Evolutionary conservation across 768 basidiomycete genomes (phyloP).

Genomic region (Leccinum disarticulatum): DNA sequence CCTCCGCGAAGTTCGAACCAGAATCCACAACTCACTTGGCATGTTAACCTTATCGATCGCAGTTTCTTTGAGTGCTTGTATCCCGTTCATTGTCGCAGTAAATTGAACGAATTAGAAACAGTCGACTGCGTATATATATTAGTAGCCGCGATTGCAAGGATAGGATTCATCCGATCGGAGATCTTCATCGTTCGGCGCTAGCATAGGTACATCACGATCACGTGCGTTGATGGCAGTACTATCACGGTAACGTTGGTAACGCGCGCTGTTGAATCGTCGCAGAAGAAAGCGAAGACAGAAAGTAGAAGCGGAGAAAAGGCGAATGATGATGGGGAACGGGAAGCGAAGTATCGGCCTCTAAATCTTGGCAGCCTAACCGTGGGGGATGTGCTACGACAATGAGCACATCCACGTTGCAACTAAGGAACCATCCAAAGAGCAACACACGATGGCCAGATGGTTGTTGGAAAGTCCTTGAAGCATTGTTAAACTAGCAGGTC

Average conservation of each 20-base stretch:
- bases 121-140: background rate
- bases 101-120: background rate
- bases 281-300: background rate
- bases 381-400: too few species aligned
- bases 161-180: background rate
- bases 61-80: slow-evolving; percentile 32
- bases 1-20: background rate
- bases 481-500: background rate
- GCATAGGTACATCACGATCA: background rate
- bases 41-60: slow-evolving; percentile 33
- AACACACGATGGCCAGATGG: background rate
- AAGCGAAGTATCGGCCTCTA: background rate
- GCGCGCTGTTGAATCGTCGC: background rate
- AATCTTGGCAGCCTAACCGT: background rate
- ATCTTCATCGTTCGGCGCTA: background rate
- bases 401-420: background rate
- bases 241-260: background rate
- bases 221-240: background rate
- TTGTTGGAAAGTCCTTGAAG: background rate
- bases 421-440: background rate
- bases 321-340: background rate
- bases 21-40: slow-evolving; percentile 32
- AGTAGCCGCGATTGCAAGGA: background rate
- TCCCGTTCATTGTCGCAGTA: slow-evolving; percentile 34
- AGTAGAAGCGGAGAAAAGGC: background rate